Conservation (phyloP, 345 rosid species). For the Salix caprea region DNA sequence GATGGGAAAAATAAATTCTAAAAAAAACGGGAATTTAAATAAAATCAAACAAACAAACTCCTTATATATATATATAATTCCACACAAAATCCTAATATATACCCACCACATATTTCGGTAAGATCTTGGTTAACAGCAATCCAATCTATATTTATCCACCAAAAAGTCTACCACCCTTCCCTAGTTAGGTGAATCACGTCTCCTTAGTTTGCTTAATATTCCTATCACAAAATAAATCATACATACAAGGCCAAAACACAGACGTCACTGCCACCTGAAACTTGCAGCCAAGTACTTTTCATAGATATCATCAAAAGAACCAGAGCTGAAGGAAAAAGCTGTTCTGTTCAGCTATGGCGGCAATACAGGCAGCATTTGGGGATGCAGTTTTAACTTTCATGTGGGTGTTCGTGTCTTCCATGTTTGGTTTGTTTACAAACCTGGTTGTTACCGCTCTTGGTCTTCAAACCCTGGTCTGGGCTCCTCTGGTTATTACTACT, state of each 20-base stretch:
- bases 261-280: not conserved
- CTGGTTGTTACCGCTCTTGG: conserved; percentile 48
- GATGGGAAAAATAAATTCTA: not conserved
- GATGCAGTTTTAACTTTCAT: conserved; percentile 59
- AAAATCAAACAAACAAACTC: not conserved
- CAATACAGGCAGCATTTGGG: conserved; percentile 57
- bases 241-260: not conserved
- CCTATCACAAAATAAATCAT: not conserved
- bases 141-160: not conserved
- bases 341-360: conserved; percentile 38
- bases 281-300: not conserved
- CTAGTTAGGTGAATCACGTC: not conserved
- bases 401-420: conserved; percentile 71
- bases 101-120: not conserved
- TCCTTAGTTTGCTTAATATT: not conserved
- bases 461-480: conserved; percentile 44
- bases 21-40: not conserved
- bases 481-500: conserved; percentile 46
- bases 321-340: not conserved
- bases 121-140: not conserved
- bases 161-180: not conserved
- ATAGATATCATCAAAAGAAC: not conserved
- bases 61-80: not conserved
- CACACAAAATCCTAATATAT: not conserved
- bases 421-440: conserved; percentile 56